These are phyloP conservation scores for Monsonia emarginata DNA, from an alignment of 441 rosid genomes.

Conservation along the genomic window DNA sequence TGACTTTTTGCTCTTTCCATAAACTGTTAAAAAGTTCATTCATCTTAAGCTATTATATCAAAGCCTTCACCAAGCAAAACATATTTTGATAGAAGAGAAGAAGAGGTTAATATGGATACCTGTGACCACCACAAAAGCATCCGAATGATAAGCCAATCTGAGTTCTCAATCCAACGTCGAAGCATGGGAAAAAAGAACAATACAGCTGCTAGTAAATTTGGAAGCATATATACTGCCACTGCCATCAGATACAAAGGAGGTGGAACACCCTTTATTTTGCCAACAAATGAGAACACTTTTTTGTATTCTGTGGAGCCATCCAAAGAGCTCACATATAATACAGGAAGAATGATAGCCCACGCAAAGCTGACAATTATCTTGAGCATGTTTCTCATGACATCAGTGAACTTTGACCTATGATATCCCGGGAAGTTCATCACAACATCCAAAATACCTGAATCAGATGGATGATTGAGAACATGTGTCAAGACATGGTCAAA, in stretches of 20 bases:
- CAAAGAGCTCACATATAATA: slow-evolving; percentile 54
- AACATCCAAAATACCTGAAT: slow-evolving; percentile 78
- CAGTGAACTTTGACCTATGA: slow-evolving; percentile 81
- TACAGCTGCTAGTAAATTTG: slow-evolving; percentile 62
- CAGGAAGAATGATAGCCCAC: slow-evolving; percentile 70
- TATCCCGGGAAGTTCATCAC: slow-evolving; percentile 87
- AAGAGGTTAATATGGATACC: slow-evolving; percentile 31
- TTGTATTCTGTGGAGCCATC: slow-evolving; percentile 34
- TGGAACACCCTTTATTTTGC: slow-evolving; percentile 56
- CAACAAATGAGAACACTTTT: slow-evolving; percentile 45
- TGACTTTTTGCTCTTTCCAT: neutral
- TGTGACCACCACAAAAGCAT: slow-evolving; percentile 98
- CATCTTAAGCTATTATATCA: neutral
- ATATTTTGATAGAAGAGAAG: neutral
- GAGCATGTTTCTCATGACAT: slow-evolving; percentile 60
- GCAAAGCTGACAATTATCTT: slow-evolving; percentile 67
- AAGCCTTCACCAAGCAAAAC: neutral
- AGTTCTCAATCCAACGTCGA: slow-evolving; percentile 92
- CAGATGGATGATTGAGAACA: slow-evolving; percentile 8
- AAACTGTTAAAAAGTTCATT: neutral
- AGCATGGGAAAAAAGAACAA: slow-evolving; percentile 93
- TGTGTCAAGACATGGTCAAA: neutral
- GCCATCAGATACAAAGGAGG: slow-evolving; percentile 70
- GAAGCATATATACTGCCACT: slow-evolving; percentile 61
- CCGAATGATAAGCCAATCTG: slow-evolving; percentile 84